phyloP scores from a whole-genome alignment of 768 basidiomycete species.

The Boletus patriciae region DNA sequence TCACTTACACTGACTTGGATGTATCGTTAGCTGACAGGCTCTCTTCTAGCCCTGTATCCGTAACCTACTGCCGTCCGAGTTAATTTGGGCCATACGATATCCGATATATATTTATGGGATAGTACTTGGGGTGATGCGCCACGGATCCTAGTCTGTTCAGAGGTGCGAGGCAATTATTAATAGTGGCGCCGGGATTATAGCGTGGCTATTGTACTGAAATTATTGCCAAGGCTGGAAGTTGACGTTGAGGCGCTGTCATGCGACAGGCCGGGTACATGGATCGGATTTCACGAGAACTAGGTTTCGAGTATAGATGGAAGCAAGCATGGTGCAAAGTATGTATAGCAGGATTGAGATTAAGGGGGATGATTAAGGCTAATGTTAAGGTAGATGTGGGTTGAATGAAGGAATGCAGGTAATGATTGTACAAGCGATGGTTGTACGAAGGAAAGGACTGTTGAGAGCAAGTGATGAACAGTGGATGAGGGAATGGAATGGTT shows the following conservation, averaged over 20 bases:
- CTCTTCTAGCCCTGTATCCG: constrained; percentile 35
- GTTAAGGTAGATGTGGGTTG: not conserved
- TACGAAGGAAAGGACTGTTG: not conserved
- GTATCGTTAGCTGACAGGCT: constrained; percentile 34
- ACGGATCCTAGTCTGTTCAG: constrained; percentile 3
- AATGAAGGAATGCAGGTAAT: constrained; percentile 13
- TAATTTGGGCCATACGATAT: constrained; percentile 22
- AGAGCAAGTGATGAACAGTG: not conserved
- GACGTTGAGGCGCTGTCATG: not conserved
- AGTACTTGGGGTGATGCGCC: constrained; percentile 2
- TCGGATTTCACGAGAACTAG: not conserved
- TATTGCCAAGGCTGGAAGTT: not conserved
- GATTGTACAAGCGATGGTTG: constrained; percentile 9
- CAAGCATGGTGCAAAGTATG: not conserved
- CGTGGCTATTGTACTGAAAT: not conserved
- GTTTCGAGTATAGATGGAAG: not conserved
- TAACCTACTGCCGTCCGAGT: constrained; percentile 26
- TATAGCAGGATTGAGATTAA: constrained; percentile 5
- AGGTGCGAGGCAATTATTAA: not conserved
- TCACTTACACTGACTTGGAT: constrained; percentile 10
- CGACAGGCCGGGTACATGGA: not conserved
- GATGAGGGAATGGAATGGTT: not conserved
- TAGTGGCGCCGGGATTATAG: not conserved
- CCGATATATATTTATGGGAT: constrained; percentile 31
- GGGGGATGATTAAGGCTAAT: not conserved